Evolutionary conservation across 2,329 filamentous ascomycete species (phyloP), one percentile per base, ranked within the genome.

Genomic region (Capronia americana): DNA sequence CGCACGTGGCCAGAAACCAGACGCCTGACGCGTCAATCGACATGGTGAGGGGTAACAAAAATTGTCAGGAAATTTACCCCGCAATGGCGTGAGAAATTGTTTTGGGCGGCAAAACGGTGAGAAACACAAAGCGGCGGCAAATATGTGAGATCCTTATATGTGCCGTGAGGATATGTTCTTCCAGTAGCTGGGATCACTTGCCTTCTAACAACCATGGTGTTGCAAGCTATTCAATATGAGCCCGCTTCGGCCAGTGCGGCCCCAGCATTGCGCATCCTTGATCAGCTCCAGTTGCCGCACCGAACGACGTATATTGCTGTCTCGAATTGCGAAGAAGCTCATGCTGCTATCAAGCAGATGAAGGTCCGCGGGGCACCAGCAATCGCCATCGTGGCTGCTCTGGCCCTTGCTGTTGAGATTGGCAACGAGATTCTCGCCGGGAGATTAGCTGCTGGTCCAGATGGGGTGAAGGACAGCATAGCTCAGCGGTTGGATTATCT

Each of bases 371-470:
- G 92, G 48, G 95, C 95, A 4, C 95, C 95, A 0, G 95, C 95
- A 54, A 99, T 99, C 77, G 95, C 95, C 53, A 98, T 99, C 70
- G 95, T 99, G n/a, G 95, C 95, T 24, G 92, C 91, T 23, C 86
- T 99, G 38, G 90, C 92, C 1, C 86, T 97, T 41, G 93, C 93
- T 1, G 92, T 97, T 8, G 94, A 98, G 77, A 80, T 98, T 8
- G 82, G 88, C 58, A 85, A 74, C 66, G 23, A 41, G 20, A 41
- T 60, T 5, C 79, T 78, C 7, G 61, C 72, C 7, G 57, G 70
- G 2, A 82, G 82, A 70, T 72, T 84, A 5, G 80, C 86, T 0
- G 69, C 79, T 38, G 78, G 81, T 3, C 84, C 86, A 0, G 87
- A 90, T 56, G 85, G 90, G 57, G 61, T 66, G 4, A 79, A 79